Evolutionary conservation across 1,284 basidiomycete species (phyloP), one percentile per base, ranked within the genome.

Genomic region (Cryptococcus sp.): DNA sequence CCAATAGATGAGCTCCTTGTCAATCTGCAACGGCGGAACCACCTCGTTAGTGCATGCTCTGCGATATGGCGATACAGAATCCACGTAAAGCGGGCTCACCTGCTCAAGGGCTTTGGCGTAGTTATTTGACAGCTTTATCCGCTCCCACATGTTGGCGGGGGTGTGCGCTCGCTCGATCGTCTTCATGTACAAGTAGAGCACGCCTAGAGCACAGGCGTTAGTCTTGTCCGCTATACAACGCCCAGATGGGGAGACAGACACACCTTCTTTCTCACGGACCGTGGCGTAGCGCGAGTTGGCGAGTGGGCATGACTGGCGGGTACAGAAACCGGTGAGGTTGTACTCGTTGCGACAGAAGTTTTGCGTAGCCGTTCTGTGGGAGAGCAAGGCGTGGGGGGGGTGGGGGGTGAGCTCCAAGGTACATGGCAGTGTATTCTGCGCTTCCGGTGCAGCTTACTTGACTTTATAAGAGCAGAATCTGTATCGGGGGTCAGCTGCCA

Each of bases 271-370:
- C 78, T 99, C 96, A 56, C 95, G 82, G 1, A 99, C 93, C 16
- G 96, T 98, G 6, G 96, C 95, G 78, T 98, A 98, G 62, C 91
- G 82, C 24, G 92, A 93, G 77, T 98, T 98, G 18, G 96, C 96
- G 12, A 99, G 80, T 0, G 96, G 96, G 79, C 96, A 99, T 55
- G 92, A 94, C 71, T 96, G 92, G 56, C 94, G 82, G 71, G 87
- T 93, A 79, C 96, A 99, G 66, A 98, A 83, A n/a, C 96, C 96
- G 1, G 94, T 96, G 37, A 97, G 86, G 78, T 99, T 99, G 82
- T 96, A 98, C 77, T 97, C 93, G 78, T 98, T 98, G 50, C 94
- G 83, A 79, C 96, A 98, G 79, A 98, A 98, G 72, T 96, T 98
- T 78, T 96, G 93, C 1, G 91, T 95, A 1, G 85, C 81, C 1